A percentile compares a stretch with the other conserved stretches of the same genome.
Conservation (phyloP, 2,329 filamentous ascomycete genomes). For the Fusarium humuli region DNA sequence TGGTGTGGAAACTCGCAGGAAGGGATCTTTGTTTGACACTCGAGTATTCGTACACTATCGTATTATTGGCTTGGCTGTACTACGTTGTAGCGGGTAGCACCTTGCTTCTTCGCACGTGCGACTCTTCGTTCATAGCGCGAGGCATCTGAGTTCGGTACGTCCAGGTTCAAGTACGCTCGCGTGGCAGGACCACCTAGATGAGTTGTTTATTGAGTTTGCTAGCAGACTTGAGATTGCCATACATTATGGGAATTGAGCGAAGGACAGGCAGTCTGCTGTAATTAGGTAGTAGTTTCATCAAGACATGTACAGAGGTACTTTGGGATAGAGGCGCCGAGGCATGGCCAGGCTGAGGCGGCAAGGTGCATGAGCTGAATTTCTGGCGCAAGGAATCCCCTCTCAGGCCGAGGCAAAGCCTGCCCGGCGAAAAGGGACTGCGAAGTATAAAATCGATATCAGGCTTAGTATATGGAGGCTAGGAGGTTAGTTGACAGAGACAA, state of each 20-base stretch:
- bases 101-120: background rate
- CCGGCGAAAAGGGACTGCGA: background rate
- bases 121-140: background rate
- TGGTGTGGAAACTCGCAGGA: slow-evolving; percentile 11
- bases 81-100: background rate
- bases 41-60: background rate
- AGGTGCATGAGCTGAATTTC: slow-evolving; percentile 22
- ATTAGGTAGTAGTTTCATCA: background rate
- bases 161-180: slow-evolving; percentile 2
- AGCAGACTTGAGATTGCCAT: background rate
- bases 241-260: slow-evolving; percentile 3
- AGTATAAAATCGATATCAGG: background rate
- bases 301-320: background rate
- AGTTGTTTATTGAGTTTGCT: slow-evolving; percentile 4
- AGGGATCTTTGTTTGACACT: slow-evolving; percentile 6
- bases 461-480: background rate
- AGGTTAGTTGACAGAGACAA: background rate
- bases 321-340: background rate
- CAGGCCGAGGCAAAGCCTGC: background rate
- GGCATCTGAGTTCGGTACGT: slow-evolving; percentile 12
- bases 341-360: slow-evolving; percentile 4
- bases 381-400: background rate
- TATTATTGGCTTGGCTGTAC: background rate
- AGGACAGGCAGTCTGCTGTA: slow-evolving; percentile 8
- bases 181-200: slow-evolving; percentile 3